phyloP scores from a whole-genome alignment of 768 basidiomycete species.

The Termitomyces sp. region DNA sequence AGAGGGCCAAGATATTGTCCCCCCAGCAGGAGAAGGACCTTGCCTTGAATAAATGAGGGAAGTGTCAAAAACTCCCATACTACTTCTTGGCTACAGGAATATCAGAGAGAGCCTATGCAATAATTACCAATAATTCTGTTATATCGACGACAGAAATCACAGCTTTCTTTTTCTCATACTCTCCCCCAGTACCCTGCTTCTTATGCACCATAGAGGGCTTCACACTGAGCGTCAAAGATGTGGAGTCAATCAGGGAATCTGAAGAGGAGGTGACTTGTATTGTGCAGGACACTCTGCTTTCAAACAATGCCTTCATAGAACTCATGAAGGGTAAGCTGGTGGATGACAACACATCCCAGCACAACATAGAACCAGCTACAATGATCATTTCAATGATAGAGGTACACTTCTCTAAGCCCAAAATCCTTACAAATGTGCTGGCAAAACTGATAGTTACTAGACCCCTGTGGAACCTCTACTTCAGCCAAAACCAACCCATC shows the following conservation, averaged over 20 bases:
- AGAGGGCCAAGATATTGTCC: too few species aligned
- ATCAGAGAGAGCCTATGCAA: fast-evolving
- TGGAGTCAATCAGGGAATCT: not conserved
- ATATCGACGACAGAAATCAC: too few species aligned
- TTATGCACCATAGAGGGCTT: not conserved
- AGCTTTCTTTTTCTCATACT: not conserved
- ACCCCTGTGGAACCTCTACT: not conserved
- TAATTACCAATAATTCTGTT: not conserved
- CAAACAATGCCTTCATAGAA: not conserved
- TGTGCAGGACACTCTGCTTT: not conserved
- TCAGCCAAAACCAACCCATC: not conserved
- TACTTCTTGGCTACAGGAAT: not conserved
- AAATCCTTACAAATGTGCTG: too few species aligned
- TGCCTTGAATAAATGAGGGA: too few species aligned
- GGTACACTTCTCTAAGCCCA: too few species aligned
- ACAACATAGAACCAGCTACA: not conserved
- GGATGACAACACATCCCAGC: fast-evolving
- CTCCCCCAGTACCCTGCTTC: not conserved
- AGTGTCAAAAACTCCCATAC: not conserved
- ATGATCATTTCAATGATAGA: too few species aligned
- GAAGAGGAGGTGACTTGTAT: not conserved
- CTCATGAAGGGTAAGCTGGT: not conserved
- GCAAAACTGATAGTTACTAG: too few species aligned
- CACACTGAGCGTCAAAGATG: not conserved
- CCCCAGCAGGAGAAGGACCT: too few species aligned